phyloP scores from a whole-genome alignment of 2,329 filamentous ascomycete genomes.

The Tolypocladium endophyticum region DNA sequence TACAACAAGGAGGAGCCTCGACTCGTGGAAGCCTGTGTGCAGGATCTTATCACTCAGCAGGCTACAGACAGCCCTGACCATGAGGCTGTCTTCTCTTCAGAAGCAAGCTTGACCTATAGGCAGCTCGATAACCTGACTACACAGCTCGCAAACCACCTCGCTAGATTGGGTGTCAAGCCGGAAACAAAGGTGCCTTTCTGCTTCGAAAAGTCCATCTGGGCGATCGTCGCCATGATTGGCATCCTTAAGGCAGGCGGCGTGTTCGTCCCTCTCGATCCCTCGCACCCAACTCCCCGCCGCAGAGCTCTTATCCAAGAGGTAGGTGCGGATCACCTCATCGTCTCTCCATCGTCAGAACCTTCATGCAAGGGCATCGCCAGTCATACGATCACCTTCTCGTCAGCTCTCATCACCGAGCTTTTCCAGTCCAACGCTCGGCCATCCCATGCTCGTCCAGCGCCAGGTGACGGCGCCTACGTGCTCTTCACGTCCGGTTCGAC shows the following conservation, averaged over 20 bases:
- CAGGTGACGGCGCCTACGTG: conserved; percentile 9
- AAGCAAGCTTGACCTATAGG: not conserved
- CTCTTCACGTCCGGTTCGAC: conserved; percentile 18
- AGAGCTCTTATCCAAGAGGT: not conserved
- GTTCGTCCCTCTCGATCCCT: conserved; percentile 15
- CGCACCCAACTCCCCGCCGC: conserved; percentile 3
- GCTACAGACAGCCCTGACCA: not conserved
- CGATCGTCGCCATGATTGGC: conserved; percentile 10
- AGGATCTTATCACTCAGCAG: not conserved
- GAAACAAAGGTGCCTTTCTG: not conserved
- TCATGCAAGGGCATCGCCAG: not conserved
- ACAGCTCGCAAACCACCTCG: not conserved
- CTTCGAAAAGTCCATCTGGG: conserved; percentile 1
- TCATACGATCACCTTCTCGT: not conserved
- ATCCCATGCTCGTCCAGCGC: not conserved
- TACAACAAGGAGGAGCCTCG: not conserved
- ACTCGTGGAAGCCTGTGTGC: not conserved
- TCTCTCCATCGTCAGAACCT: not conserved
- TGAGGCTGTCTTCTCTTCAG: not conserved
- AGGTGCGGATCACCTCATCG: not conserved
- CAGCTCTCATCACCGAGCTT: not conserved
- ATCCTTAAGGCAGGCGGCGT: conserved; percentile 15
- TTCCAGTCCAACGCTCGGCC: not conserved
- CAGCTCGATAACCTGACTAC: not conserved
- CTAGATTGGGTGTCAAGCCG: not conserved